phyloP scores from a whole-genome alignment of 106 monocot species.

The Allium sativum region DNA sequence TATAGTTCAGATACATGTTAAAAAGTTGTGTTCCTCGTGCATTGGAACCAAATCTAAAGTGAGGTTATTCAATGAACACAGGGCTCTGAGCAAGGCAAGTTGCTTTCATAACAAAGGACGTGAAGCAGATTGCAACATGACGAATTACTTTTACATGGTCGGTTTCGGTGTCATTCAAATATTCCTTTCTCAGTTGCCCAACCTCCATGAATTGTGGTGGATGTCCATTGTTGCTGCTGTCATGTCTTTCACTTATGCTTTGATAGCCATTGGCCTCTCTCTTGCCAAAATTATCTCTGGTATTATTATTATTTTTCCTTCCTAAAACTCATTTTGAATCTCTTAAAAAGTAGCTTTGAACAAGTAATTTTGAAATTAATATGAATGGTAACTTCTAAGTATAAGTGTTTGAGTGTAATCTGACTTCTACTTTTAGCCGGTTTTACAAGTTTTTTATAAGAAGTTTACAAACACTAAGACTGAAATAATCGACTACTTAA shows the following conservation, averaged over 20 bases:
- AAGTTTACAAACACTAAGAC: no score
- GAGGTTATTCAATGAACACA: background rate
- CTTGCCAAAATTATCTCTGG: conserved; percentile 19
- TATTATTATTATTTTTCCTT: background rate
- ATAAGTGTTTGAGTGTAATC: no score
- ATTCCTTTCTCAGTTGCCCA: conserved; percentile 36
- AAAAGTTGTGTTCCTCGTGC: no score
- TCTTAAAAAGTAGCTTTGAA: no score
- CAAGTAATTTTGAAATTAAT: no score
- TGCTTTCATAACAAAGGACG: conserved; percentile 42
- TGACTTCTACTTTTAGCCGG: no score
- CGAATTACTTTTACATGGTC: conserved; percentile 26
- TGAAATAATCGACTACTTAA: no score
- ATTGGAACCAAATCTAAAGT: no score
- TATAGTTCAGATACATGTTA: no score
- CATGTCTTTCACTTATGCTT: conserved; percentile 42
- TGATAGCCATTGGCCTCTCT: conserved; percentile 25
- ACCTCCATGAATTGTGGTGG: conserved; percentile 44
- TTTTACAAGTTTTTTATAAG: no score
- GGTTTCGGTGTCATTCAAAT: conserved; percentile 32
- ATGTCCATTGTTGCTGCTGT: conserved; percentile 29
- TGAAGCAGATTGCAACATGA: conserved; percentile 21
- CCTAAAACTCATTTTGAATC: no score
- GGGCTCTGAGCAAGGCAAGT: conserved; percentile 28
- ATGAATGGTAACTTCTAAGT: no score